phyloP scores from a whole-genome alignment of 257 asterid genomes.

The Plantago elongata region DNA sequence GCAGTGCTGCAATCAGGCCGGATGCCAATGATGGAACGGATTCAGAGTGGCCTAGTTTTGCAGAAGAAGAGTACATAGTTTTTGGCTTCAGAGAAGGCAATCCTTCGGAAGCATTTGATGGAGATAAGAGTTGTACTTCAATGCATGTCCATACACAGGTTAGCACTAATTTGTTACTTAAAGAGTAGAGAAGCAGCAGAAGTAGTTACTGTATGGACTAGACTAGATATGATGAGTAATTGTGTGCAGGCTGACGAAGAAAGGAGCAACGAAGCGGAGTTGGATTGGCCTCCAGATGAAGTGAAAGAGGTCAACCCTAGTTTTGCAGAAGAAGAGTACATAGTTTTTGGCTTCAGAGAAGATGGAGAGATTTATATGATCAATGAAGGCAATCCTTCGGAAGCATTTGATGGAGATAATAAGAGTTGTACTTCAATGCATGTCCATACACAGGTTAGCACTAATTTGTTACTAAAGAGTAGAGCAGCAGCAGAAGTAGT shows the following conservation, averaged over 20 bases:
- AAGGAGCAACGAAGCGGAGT: constrained; percentile 18
- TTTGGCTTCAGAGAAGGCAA: constrained; percentile 53
- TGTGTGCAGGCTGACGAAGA: constrained; percentile 32
- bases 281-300: constrained; percentile 26
- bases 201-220: too few relatives aligned
- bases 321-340: too few relatives aligned
- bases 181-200: too few relatives aligned
- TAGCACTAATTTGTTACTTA: not conserved
- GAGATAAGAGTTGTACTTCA: not conserved
- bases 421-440: constrained; percentile 10
- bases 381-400: constrained; percentile 30
- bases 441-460: constrained; percentile 32
- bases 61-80: constrained; percentile 63
- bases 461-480: too few relatives aligned
- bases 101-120: constrained; percentile 14
- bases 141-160: constrained; percentile 34
- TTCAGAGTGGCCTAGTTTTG: constrained; percentile 34
- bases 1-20: not conserved
- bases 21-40: constrained; percentile 19
- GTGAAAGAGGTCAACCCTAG: constrained; percentile 29
- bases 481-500: too few relatives aligned
- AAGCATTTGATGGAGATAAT: constrained; percentile 8
- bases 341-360: constrained; percentile 63
- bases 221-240: too few relatives aligned
- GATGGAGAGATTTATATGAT: constrained; percentile 60